Conservation (phyloP, 768 basidiomycete species). For the Rhizopogon vulgaris region DNA sequence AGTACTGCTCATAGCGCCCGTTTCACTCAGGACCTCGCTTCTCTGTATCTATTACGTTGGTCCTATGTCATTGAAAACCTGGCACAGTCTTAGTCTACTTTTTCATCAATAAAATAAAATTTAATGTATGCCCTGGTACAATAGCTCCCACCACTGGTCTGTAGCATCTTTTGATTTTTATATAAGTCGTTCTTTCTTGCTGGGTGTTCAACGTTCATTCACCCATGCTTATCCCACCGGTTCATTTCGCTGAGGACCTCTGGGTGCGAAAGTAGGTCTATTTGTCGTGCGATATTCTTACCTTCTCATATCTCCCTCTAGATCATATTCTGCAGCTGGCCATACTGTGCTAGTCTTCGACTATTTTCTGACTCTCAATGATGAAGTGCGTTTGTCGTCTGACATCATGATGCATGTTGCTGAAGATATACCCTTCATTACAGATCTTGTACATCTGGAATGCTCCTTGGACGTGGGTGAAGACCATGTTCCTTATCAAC, state of each 20-base stretch:
- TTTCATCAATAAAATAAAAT: too few species aligned
- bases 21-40: background rate
- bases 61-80: background rate
- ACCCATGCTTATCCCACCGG: background rate
- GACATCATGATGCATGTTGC: constrained; percentile 9
- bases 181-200: background rate
- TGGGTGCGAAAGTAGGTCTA: background rate
- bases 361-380: constrained; percentile 18
- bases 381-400: constrained; percentile 14
- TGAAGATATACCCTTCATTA: constrained; percentile 5
- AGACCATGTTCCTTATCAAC: constrained; percentile 13
- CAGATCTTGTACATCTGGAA: constrained; percentile 9
- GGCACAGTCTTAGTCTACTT: too few species aligned
- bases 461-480: constrained; percentile 9
- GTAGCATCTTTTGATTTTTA: background rate
- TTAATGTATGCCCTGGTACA: too few species aligned
- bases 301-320: background rate
- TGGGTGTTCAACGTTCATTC: background rate
- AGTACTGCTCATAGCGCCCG: background rate
- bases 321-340: constrained; percentile 12
- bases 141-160: too few species aligned
- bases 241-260: background rate
- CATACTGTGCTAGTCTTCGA: constrained; percentile 19
- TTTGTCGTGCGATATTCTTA: background rate
- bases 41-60: background rate